Evolutionary conservation across 2,329 filamentous ascomycete genomes (phyloP).

Genomic region (Aspergillus melleus): DNA sequence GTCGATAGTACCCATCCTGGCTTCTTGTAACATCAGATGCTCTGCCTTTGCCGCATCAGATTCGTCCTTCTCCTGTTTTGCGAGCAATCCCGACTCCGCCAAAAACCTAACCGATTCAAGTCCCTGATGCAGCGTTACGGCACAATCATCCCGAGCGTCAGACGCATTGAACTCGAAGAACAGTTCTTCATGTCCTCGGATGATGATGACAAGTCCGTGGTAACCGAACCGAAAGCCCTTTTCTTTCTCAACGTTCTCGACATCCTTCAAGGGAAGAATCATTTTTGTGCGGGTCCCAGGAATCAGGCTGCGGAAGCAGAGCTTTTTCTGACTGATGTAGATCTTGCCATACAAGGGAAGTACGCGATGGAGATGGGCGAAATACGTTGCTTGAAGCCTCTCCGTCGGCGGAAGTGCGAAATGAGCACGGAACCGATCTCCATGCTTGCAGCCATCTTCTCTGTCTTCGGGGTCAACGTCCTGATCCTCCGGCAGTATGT

Average conservation of each 20-base stretch:
- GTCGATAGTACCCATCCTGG: constrained; percentile 54
- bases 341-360: constrained; percentile 94
- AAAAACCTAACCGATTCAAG: constrained; percentile 72
- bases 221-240: constrained; percentile 93
- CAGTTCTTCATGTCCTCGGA: constrained; percentile 89
- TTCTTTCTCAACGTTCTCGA: constrained; percentile 92
- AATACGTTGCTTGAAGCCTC: constrained; percentile 83
- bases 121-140: constrained; percentile 73
- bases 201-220: constrained; percentile 86
- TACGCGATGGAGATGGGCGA: constrained; percentile 85
- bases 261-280: constrained; percentile 84
- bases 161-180: constrained; percentile 88
- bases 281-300: constrained; percentile 89
- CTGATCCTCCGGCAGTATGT: constrained; percentile 65
- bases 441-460: constrained; percentile 54
- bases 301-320: constrained; percentile 90
- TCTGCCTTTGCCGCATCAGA: constrained; percentile 77
- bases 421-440: constrained; percentile 76
- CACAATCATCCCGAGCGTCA: constrained; percentile 84
- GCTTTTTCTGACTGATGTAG: constrained; percentile 82
- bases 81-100: constrained; percentile 67
- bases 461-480: constrained; percentile 57
- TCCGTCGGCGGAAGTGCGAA: constrained; percentile 87
- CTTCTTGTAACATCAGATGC: constrained; percentile 75
- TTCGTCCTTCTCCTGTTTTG: constrained; percentile 67